phyloP scores from a whole-genome alignment of 208 protist species.

The Crithidia sp. region DNA sequence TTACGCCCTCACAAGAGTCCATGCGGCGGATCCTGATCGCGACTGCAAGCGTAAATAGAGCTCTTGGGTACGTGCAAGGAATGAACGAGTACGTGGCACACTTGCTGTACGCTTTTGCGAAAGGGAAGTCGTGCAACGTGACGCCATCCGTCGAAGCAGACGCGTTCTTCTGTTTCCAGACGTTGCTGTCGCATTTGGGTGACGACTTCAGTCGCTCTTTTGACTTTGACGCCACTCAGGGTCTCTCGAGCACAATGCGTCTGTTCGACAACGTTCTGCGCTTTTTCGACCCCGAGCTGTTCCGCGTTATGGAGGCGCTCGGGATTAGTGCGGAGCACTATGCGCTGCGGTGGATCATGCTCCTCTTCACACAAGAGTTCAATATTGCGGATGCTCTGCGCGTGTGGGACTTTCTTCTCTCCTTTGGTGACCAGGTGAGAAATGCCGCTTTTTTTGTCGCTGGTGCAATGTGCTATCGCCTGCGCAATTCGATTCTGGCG shows the following conservation, averaged over 20 bases:
- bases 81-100: constrained; percentile 87
- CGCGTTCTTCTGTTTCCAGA: constrained; percentile 85
- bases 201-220: constrained; percentile 76
- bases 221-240: constrained; percentile 57
- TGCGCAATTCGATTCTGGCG: constrained; percentile 48
- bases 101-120: constrained; percentile 71
- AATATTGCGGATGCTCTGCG: constrained; percentile 71
- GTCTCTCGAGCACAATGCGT: constrained; percentile 63
- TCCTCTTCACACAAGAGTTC: constrained; percentile 90
- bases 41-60: constrained; percentile 66
- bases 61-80: constrained; percentile 82
- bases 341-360: constrained; percentile 86
- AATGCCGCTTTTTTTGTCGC: constrained; percentile 56
- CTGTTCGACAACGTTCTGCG: constrained; percentile 71
- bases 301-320: constrained; percentile 44
- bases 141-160: constrained; percentile 51
- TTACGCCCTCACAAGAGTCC: constrained; percentile 49
- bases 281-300: constrained; percentile 65
- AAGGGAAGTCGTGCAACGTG: constrained; percentile 36
- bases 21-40: constrained; percentile 77
- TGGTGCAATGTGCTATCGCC: constrained; percentile 60
- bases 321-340: constrained; percentile 70
- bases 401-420: constrained; percentile 90
- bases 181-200: constrained; percentile 65
- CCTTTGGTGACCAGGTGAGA: constrained; percentile 63